Evolutionary conservation across 768 basidiomycete species (phyloP).

Genomic region (Podaxis pistillaris): DNA sequence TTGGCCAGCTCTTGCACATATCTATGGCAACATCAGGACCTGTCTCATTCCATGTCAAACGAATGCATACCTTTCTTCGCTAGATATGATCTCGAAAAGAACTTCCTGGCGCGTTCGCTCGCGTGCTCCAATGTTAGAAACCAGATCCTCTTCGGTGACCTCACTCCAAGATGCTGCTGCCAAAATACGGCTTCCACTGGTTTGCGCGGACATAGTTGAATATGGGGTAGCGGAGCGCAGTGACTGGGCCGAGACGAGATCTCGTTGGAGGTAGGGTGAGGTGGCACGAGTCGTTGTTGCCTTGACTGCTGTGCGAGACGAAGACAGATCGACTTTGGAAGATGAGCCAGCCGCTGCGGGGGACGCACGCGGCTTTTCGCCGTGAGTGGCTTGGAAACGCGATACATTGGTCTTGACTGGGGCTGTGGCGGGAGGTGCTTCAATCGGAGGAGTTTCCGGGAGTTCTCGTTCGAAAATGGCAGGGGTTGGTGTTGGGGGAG

Average conservation of each 20-base stretch:
- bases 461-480: slow-evolving; percentile 52
- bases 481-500: slow-evolving; percentile 73
- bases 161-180: slow-evolving; percentile 89
- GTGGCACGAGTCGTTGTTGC: slow-evolving; percentile 62
- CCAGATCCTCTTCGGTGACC: slow-evolving; percentile 90
- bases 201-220: slow-evolving; percentile 68
- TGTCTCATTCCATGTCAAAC: slow-evolving; percentile 1
- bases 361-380: slow-evolving; percentile 61
- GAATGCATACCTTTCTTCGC: slow-evolving; percentile 80
- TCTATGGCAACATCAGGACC: slow-evolving; percentile 41
- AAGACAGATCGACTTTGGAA: slow-evolving; percentile 60
- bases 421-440: slow-evolving; percentile 26
- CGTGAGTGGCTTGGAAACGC: slow-evolving; percentile 74
- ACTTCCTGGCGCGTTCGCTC: slow-evolving; percentile 97
- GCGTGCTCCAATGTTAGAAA: slow-evolving; percentile 88
- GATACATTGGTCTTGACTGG: slow-evolving; percentile 67
- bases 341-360: slow-evolving; percentile 61
- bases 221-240: slow-evolving; percentile 81
- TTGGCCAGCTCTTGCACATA: slow-evolving; percentile 88
- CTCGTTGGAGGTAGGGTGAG: slow-evolving; percentile 59
- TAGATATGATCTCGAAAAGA: slow-evolving; percentile 93
- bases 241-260: slow-evolving; percentile 58
- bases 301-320: slow-evolving; percentile 33
- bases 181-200: slow-evolving; percentile 68
- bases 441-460: slow-evolving; percentile 38